Evolutionary conservation across 202 grass and related monocot species (phyloP), one percentile per base, ranked within the genome.

Genomic region (Tripidium arundinaceum): DNA sequence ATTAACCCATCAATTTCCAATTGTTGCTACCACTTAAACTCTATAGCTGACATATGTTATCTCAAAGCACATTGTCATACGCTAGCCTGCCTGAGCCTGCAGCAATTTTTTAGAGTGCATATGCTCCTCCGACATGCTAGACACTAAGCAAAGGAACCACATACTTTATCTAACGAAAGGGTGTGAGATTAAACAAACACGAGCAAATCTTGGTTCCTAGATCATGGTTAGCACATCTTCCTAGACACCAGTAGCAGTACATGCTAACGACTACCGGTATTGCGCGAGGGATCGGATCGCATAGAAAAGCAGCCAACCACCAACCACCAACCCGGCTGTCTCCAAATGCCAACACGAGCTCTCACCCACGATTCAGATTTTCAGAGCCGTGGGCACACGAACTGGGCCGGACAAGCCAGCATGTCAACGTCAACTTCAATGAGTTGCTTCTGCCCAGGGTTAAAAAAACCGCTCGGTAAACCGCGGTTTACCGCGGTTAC

Each of bases 201-300:
- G 2, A n/a, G 68, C 62, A 86, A 70, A 90, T 70, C 79, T 75
- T 76, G 62, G 42, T 67, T 21, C 13, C 7, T 6, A 19, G 79
- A 86, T 78, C 33, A 79, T 65, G 52, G 79, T 9, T 40, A 8
- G 79, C 79, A 83, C 79, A 79, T 83, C 79, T 45, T 58, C 36
- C 65, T 9, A 69, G 47, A 72, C 11, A 7, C 65, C 45, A 34
- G 13, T 18, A 68, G 19, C 3, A 36, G 55, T 31, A 62, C 86
- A 81, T 88, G 73, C 66, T 19, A 71, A 84, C 86, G 81, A 88
- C 77, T 77, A 59, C 55, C 57, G 75, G 83, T n/a, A 68, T 55
- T 21, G 24, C 24, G 16, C 47, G 16, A 76, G 39, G 16, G 25
- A n/a, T n/a, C n/a, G n/a, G 31, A 59, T 66, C 22, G 11, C 33